A percentile compares a stretch with the other conserved stretches of the same genome.
Conservation (phyloP, 352 stramenopile species). For the Phytophthora gonapodyides region DNA sequence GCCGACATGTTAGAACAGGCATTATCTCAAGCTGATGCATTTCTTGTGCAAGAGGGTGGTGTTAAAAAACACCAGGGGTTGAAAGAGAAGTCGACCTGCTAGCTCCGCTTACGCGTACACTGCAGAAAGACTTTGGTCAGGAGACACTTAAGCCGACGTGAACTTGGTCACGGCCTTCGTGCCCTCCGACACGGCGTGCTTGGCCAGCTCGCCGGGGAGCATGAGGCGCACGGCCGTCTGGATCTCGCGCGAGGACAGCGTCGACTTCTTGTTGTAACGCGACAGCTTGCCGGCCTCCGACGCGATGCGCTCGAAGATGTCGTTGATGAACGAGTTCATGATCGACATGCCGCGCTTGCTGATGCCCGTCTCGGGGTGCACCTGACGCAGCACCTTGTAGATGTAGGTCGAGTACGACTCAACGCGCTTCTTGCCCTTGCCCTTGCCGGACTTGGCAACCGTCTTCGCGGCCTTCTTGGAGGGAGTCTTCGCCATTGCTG, state of each 20-base stretch:
- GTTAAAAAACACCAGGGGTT: constrained; percentile 53
- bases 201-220: constrained; percentile 96
- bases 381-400: constrained; percentile 94
- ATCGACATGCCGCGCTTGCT: constrained; percentile 98
- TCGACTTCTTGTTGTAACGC: constrained; percentile 99
- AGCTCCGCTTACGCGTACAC: neutral
- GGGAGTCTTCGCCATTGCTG: constrained; percentile 94
- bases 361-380: constrained; percentile 98
- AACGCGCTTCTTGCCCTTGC: constrained; percentile 88
- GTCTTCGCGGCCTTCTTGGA: constrained; percentile 93
- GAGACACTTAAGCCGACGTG: constrained; percentile 78
- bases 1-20: no score
- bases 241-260: constrained; percentile 96
- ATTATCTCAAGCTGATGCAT: neutral
- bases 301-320: constrained; percentile 99
- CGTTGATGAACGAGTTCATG: constrained; percentile 99
- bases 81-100: constrained; percentile 11
- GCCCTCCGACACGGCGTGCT: constrained; percentile 97
- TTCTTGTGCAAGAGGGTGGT: constrained; percentile 45
- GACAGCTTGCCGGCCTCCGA: constrained; percentile 95
- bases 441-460: constrained; percentile 74
- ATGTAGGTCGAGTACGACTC: constrained; percentile 93
- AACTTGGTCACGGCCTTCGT: constrained; percentile 97
- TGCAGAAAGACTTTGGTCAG: constrained; percentile 7
- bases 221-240: constrained; percentile 97